Conservation (phyloP, 306 rosid species). For the Canavalia ensiformis region DNA sequence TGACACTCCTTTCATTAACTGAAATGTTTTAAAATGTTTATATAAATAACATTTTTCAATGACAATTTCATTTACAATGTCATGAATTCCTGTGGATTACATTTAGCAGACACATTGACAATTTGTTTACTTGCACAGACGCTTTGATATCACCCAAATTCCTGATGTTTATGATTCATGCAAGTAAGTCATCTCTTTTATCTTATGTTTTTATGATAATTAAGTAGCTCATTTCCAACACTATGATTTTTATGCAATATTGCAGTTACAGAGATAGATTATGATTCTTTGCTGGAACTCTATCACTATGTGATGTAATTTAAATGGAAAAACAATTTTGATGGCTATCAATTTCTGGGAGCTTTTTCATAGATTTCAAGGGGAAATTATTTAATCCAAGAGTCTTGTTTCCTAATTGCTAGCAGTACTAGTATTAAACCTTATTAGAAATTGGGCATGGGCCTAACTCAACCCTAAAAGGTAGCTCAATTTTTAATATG, state of each 20-base stretch:
- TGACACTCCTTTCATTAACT: conserved; percentile 1
- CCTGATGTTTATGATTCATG: conserved; percentile 98
- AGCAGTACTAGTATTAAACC: neutral
- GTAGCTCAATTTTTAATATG: too few species aligned
- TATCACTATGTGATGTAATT: neutral
- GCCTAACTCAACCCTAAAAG: too few species aligned
- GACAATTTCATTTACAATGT: conserved; percentile 6
- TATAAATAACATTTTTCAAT: conserved; percentile 13
- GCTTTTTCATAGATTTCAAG: conserved; percentile 40
- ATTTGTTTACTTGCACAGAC: conserved; percentile 68
- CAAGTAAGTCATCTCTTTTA: conserved; percentile 76
- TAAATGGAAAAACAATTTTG: neutral
- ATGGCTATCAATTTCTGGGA: conserved; percentile 34
- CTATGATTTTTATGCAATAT: conserved; percentile 14
- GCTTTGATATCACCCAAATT: conserved; percentile 92
- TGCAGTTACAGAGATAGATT: conserved; percentile 12
- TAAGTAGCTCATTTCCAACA: conserved; percentile 27
- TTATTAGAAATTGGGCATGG: neutral
- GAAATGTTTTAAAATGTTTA: conserved; percentile 7
- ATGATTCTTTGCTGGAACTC: conserved; percentile 26
- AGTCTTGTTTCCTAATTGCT: conserved; percentile 20
- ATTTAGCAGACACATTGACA: conserved; percentile 39
- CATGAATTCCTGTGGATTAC: conserved; percentile 14
- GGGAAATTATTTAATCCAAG: neutral
- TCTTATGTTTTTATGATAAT: conserved; percentile 30